These are phyloP conservation scores for Parasarocladium wereldwijsianum DNA, from an alignment of 2,329 filamentous ascomycete species.

Conservation along the genomic window DNA sequence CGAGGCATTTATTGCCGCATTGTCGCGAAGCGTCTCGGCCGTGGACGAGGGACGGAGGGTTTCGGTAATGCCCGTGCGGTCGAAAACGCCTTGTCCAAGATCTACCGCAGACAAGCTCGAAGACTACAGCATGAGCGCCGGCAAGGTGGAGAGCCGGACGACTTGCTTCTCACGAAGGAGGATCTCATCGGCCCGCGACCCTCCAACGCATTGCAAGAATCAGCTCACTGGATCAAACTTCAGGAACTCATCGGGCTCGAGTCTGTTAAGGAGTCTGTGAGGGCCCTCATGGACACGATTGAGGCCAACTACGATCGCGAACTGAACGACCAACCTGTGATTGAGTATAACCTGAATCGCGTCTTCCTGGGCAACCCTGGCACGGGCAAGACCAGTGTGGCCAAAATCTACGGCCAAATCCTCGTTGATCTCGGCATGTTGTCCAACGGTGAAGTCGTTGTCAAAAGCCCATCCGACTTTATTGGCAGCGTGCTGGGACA, in stretches of 20 bases:
- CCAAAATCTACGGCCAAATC: constrained; percentile 56
- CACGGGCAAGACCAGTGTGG: constrained; percentile 64
- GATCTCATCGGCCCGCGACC: constrained; percentile 62
- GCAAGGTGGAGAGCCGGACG: constrained; percentile 28
- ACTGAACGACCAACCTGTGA: constrained; percentile 39
- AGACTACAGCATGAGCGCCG: constrained; percentile 35
- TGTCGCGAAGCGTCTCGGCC: constrained; percentile 43
- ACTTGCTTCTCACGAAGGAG: constrained; percentile 45
- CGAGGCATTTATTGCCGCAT: constrained; percentile 51
- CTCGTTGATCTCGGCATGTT: constrained; percentile 53
- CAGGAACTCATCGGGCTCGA: constrained; percentile 42
- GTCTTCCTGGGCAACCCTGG: constrained; percentile 60
- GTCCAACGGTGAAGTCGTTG: constrained; percentile 54
- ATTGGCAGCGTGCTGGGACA: constrained; percentile 46
- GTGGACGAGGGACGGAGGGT: constrained; percentile 45
- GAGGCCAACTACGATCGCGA: constrained; percentile 52
- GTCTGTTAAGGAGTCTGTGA: constrained; percentile 47
- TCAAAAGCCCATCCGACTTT: constrained; percentile 64
- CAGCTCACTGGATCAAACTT: constrained; percentile 41
- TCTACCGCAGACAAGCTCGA: constrained; percentile 42
- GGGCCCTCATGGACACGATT: constrained; percentile 43
- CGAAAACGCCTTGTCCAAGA: constrained; percentile 42
- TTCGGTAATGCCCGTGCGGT: constrained; percentile 62
- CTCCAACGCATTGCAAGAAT: constrained; percentile 31
- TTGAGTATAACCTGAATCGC: constrained; percentile 50